Percentiles rank a stretch among this genome's conserved stretches.
These are phyloP conservation scores for Saccharomycopsis sp. DNA, from an alignment of 805 yeast species.

Conservation along the genomic window DNA sequence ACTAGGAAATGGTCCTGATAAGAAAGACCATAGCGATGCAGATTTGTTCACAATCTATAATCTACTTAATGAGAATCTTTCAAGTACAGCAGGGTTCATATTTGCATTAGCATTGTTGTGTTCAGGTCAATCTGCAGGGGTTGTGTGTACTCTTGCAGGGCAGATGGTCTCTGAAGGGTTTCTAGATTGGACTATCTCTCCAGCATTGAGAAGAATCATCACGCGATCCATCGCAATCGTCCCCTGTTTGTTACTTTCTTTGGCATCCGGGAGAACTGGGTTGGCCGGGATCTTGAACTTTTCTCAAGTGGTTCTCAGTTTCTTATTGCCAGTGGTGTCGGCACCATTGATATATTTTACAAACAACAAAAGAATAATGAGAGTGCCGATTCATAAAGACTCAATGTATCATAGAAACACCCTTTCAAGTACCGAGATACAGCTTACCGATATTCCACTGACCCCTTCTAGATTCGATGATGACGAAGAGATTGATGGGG, in stretches of 20 bases:
- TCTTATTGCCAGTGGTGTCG: slow-evolving; percentile 78
- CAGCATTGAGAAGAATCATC: slow-evolving; percentile 71
- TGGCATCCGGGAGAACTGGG: slow-evolving; percentile 75
- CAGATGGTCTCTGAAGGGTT: slow-evolving; percentile 93
- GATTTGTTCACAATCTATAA: slow-evolving; percentile 78
- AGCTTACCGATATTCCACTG: slow-evolving; percentile 23
- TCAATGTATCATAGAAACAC: slow-evolving; percentile 10
- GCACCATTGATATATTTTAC: slow-evolving; percentile 87
- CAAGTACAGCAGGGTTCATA: slow-evolving; percentile 80
- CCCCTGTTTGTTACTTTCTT: slow-evolving; percentile 75
- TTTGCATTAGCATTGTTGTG: slow-evolving; percentile 85
- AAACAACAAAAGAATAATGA: slow-evolving; percentile 59
- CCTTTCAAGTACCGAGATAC: background rate
- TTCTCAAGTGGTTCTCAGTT: slow-evolving; percentile 74
- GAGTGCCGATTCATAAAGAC: slow-evolving; percentile 29
- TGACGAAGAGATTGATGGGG: no score
- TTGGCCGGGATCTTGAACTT: slow-evolving; percentile 66
- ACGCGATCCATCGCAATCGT: slow-evolving; percentile 79
- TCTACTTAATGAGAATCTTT: slow-evolving; percentile 59
- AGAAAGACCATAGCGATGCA: slow-evolving; percentile 65
- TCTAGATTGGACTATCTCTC: slow-evolving; percentile 69
- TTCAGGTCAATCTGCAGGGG: slow-evolving; percentile 93
- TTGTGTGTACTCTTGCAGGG: slow-evolving; percentile 89
- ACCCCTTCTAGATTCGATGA: slow-evolving; percentile 37
- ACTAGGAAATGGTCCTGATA: slow-evolving; percentile 27